Base-by-base conservation (phyloP, 2,329 filamentous ascomycete genomes). In the Botrytis fragariae region DNA sequence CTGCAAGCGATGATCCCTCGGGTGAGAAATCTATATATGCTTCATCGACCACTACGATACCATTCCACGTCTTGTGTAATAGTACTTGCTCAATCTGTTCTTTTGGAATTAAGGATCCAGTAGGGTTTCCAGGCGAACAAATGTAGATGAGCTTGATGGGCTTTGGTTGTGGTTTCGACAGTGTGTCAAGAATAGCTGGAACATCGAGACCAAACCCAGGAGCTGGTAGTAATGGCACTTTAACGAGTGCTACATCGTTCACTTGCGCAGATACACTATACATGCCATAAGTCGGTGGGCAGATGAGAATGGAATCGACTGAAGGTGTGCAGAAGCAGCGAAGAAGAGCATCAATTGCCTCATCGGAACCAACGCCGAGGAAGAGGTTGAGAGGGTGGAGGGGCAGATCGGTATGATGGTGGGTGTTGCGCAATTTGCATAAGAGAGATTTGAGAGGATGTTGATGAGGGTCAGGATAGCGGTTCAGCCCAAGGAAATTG, bases 251-350 rank as follows among this genome's bases (percentile, higher is more conserved):
- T 32, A 99, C 87, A 80, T 98, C 96, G 84, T 99, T 99, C 77
- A 98, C 92, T 81, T 97, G 92, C 1, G 96, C 96, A 10, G 93
- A 97, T 29, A 99, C 96, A 64, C 90, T 87, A 85, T 99, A 99
- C 96, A 99, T 99, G 84, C 96, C 96, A 82, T 99, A 99, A 0
- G 96, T 99, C 1, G 96, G 96, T 29, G 96, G 96, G 81, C 95
- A 98, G 60, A 94, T 95, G 51, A 99, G 88, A 81, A 99, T 97
- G 81, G 93, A 94, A 84, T 99, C 96, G 77, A 87, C 87, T 63
- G 92, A 93, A 0, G 96, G 96, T 2, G 90, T 85, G 84, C 96
- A 99, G 85, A 99, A 99, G 83, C 93, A 96, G 71, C 96, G 92
- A 74, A 99, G 88, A 59, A 99, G 88, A 9, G 93, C 94, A 83